Conservation (phyloP, 2,329 filamentous ascomycete genomes). For the Ceratocystis colombiana region DNA sequence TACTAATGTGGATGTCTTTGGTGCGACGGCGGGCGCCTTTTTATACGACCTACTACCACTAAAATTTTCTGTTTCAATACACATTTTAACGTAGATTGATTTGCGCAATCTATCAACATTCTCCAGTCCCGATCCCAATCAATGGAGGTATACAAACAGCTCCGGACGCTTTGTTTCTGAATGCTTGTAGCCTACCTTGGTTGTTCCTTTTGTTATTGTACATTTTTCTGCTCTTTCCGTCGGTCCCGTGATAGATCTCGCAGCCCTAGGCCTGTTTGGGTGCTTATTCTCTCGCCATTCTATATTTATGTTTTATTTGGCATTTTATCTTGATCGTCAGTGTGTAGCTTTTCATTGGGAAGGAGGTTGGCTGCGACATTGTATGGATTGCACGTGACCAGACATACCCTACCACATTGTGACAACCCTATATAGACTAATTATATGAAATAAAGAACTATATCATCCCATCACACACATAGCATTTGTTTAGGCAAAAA, state of each 20-base stretch:
- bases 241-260: conserved; percentile 19
- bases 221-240: conserved; percentile 7
- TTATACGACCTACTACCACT: conserved; percentile 19
- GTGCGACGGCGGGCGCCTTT: conserved; percentile 23
- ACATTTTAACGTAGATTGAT: conserved; percentile 13
- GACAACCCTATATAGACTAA: neutral
- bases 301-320: conserved; percentile 14
- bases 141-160: neutral
- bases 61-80: conserved; percentile 25
- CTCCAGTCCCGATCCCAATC: neutral
- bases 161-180: neutral
- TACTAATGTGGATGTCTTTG: conserved; percentile 21
- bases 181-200: neutral
- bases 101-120: conserved; percentile 9
- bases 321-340: neutral
- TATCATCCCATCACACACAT: neutral
- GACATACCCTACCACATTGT: neutral
- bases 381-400: neutral
- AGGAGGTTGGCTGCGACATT: neutral
- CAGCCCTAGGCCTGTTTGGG: conserved; percentile 20
- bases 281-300: conserved; percentile 13
- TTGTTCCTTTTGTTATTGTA: conserved; percentile 11
- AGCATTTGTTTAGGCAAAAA: neutral
- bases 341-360: neutral
- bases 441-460: neutral